These are phyloP conservation scores for Gloeophyllum trabeum DNA, from an alignment of 768 basidiomycete genomes.

Conservation along the genomic window DNA sequence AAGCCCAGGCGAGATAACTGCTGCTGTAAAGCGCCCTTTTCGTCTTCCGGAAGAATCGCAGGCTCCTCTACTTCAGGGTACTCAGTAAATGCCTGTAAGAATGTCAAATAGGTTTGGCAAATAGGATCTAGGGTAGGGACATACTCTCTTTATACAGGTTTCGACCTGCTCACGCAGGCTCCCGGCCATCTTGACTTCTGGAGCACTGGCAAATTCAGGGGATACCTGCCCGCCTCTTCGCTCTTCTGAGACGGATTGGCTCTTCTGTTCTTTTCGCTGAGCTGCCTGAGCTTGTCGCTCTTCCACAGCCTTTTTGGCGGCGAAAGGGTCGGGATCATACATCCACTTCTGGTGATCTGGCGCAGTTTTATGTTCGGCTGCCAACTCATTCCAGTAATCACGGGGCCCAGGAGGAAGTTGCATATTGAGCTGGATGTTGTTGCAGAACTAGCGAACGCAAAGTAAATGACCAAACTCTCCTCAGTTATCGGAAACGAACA, in stretches of 20 bases:
- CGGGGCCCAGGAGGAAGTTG: constrained; percentile 76
- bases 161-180: constrained; percentile 73
- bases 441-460: constrained; percentile 48
- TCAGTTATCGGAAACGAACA: constrained; percentile 35
- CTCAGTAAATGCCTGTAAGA: constrained; percentile 34
- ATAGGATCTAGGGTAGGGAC: constrained; percentile 8
- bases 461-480: constrained; percentile 12
- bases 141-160: constrained; percentile 65
- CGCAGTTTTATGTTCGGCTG: constrained; percentile 52
- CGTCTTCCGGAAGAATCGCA: constrained; percentile 30
- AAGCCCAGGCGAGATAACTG: constrained; percentile 66
- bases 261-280: constrained; percentile 34
- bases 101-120: constrained; percentile 1
- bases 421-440: constrained; percentile 59
- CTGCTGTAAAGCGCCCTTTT: constrained; percentile 27
- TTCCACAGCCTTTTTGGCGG: constrained; percentile 55
- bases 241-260: constrained; percentile 46
- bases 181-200: constrained; percentile 80
- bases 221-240: constrained; percentile 15
- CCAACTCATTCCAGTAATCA: constrained; percentile 79
- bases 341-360: constrained; percentile 75
- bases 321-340: constrained; percentile 82
- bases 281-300: constrained; percentile 50
- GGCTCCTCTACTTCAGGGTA: constrained; percentile 36
- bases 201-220: constrained; percentile 32